Evolutionary conservation across 345 rosid species (phyloP).

Genomic region (Eucalyptus curtisii): DNA sequence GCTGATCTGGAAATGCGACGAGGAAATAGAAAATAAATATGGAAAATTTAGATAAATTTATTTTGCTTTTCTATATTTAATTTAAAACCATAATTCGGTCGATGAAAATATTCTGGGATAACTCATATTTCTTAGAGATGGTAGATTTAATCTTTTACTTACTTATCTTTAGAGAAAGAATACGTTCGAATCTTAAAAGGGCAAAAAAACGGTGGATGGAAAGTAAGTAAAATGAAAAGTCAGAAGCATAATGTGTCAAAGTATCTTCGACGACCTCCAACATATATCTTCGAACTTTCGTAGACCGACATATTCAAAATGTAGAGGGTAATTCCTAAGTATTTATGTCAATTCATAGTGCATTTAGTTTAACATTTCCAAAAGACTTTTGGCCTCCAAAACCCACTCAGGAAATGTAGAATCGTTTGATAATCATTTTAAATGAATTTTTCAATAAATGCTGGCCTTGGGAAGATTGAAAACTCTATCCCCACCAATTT

Average conservation of each 20-base stretch:
- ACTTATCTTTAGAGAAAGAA: background rate
- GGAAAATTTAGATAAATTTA: background rate
- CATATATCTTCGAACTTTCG: background rate
- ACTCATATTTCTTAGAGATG: background rate
- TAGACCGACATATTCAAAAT: background rate
- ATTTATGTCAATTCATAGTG: fast-evolving
- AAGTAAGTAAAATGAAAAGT: too few relatives aligned
- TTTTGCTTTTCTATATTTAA: background rate
- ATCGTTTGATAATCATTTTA: fast-evolving
- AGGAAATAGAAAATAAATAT: background rate
- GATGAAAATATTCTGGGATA: background rate
- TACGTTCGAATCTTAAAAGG: background rate
- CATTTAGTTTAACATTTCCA: too few relatives aligned
- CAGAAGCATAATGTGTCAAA: background rate
- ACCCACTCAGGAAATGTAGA: fast-evolving
- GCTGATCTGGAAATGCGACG: background rate
- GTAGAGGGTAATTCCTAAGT: background rate
- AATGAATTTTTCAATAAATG: too few relatives aligned
- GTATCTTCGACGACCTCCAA: background rate
- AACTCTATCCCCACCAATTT: too few relatives aligned
- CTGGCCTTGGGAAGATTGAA: too few relatives aligned
- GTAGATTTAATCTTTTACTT: background rate
- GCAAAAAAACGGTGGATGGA: background rate
- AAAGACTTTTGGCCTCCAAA: too few relatives aligned
- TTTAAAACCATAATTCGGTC: background rate